These are phyloP conservation scores for Kwoniella europaea DNA, from an alignment of 768 basidiomycete species.

Conservation along the genomic window DNA sequence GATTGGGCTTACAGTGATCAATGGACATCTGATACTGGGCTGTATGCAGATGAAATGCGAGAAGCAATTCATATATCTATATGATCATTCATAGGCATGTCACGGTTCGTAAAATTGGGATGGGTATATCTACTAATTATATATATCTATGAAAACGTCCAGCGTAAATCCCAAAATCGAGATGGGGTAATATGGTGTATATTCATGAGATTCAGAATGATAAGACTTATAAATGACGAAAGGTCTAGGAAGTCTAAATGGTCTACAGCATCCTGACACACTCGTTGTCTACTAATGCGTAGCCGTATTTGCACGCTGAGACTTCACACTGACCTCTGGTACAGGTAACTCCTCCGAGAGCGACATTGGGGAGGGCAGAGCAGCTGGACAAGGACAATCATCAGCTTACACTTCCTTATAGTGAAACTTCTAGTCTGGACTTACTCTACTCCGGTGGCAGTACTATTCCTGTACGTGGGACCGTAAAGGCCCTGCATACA, in stretches of 20 bases:
- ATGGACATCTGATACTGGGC: not conserved
- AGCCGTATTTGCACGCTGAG: conserved; percentile 20
- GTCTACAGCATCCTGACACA: conserved; percentile 9
- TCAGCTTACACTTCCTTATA: no score
- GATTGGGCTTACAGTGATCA: conserved; percentile 23
- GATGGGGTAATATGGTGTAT: not conserved
- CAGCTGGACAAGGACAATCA: not conserved
- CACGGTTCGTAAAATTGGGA: not conserved
- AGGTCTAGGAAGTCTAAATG: no score
- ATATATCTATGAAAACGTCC: not conserved
- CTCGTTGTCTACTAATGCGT: conserved; percentile 13
- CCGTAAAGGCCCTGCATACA: no score
- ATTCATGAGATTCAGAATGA: no score
- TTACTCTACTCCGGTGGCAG: conserved; percentile 4
- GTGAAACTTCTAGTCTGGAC: not conserved
- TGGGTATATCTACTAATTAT: not conserved
- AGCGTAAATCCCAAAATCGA: not conserved
- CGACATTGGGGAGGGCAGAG: conserved; percentile 7
- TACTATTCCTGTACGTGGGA: no score
- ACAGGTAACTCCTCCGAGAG: conserved; percentile 19
- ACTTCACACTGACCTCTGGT: conserved; percentile 16
- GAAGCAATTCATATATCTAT: not conserved
- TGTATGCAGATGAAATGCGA: not conserved
- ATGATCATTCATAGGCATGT: not conserved
- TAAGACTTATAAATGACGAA: not conserved